Base-by-base conservation (phyloP, 2,329 filamentous ascomycete species). In the Sclerotinia subarctica region DNA sequence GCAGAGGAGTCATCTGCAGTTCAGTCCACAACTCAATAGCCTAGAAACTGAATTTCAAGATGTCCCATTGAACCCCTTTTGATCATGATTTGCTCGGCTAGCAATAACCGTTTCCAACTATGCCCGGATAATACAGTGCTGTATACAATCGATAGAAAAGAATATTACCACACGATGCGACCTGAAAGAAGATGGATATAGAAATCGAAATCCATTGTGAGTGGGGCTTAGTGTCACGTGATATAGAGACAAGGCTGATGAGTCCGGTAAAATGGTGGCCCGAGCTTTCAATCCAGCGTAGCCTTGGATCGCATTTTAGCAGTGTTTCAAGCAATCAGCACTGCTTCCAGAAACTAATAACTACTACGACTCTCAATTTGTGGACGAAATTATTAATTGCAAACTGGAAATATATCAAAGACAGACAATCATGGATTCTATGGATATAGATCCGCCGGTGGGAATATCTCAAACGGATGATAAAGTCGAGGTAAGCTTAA, bases 361-460 rank as follows among this genome's bases (percentile, higher is more conserved):
- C 53, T 38, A 24, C 59, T 38, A 24, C 4, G 32, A 38, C 17
- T 19, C 26, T 51, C 59, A 38, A 11, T 51, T 26, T 19, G 59
- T 38, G n/a, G n/a, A 42, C 21, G 2, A 51, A 42, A 7, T 5
- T 7, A 13, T 51, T 51, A 5, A 51, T 51, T 38, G 6, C n/a
- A 38, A 6, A 7, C 29, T 8, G 32, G 17, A 51, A 63, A 51
- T 8, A 3, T 32, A 38, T 42, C 24, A 53, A 32, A 1, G 35
- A 15, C 7, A 44, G 47, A n/a, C 5, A 38, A 62, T 46, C 5
- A 67, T 67, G 65, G 65, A 67, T 62, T 51, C 26, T 19, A 67
- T 63, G 65, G 65, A 67, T 35, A 29, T 67, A 4, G 65, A 67
- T 53, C n/a, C 19, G 10, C 56, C 35, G 13, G 3, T 15, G 5